These are phyloP conservation scores for Castanea crenata DNA, from an alignment of 306 rosid species.

Conservation along the genomic window DNA sequence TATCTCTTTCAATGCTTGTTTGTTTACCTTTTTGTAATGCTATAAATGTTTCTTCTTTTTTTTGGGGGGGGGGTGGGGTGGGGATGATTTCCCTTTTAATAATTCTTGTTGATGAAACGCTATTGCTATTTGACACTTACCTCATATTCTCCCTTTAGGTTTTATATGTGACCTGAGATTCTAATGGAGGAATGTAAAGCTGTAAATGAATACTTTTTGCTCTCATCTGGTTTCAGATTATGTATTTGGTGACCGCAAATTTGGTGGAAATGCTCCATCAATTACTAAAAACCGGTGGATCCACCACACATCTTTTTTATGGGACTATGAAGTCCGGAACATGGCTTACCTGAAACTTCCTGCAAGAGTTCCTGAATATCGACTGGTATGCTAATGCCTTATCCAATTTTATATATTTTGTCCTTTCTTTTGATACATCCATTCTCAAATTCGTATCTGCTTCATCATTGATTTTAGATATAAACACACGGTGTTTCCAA, in stretches of 20 bases:
- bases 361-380: conserved; percentile 67
- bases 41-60: neutral
- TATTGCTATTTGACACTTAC: neutral
- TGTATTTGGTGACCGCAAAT: conserved; percentile 76
- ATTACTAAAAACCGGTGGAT: conserved; percentile 85
- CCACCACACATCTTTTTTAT: conserved; percentile 95
- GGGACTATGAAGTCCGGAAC: conserved; percentile 76
- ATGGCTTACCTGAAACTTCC: conserved; percentile 90
- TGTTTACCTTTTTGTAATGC: neutral
- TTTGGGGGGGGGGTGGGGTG: neutral
- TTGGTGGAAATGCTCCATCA: conserved; percentile 98
- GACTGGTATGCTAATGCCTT: conserved; percentile 51
- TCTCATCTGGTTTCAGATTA: conserved; percentile 55
- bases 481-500: neutral
- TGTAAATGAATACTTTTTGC: conserved; percentile 11
- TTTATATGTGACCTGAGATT: neutral
- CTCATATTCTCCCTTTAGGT: neutral
- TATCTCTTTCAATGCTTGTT: neutral
- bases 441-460: neutral
- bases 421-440: neutral
- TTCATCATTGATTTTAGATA: neutral
- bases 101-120: neutral
- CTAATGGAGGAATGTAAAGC: conserved; percentile 4
- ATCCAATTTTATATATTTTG: neutral
- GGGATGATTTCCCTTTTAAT: neutral